Conservation (phyloP, 2,329 filamentous ascomycete species). For the Fusarium tricinctum region DNA sequence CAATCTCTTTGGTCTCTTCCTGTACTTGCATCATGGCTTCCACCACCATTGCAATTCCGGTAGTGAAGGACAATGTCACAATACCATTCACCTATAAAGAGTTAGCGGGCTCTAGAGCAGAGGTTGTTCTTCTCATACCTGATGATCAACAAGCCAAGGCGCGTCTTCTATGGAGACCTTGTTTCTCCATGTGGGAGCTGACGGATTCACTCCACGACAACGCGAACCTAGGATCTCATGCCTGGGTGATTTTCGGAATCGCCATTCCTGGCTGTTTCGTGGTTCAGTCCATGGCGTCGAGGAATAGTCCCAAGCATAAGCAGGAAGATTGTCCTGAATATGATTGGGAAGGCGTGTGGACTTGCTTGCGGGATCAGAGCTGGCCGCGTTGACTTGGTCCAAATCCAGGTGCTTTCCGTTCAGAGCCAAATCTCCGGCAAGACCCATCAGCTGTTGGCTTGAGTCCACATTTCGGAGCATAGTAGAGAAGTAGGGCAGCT, state of each 20-base stretch:
- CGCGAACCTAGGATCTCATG: conserved; percentile 46
- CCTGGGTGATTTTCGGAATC: conserved; percentile 41
- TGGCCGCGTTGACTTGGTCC: conserved; percentile 35
- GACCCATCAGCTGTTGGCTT: conserved; percentile 39
- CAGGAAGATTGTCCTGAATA: conserved; percentile 40
- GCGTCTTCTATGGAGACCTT: conserved; percentile 46
- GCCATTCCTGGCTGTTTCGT: conserved; percentile 44
- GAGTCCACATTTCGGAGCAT: conserved; percentile 45
- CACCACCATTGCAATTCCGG: conserved; percentile 45
- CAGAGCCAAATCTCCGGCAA: conserved; percentile 38
- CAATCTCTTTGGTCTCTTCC: conserved; percentile 40
- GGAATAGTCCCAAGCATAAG: conserved; percentile 47
- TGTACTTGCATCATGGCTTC: conserved; percentile 46
- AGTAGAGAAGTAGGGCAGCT: conserved; percentile 40
- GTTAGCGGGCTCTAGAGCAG: conserved; percentile 6
- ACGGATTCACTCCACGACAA: conserved; percentile 45
- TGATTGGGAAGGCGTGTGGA: conserved; percentile 38
- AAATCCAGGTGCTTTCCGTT: conserved; percentile 39
- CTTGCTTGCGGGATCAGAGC: conserved; percentile 22
- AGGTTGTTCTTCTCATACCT: conserved; percentile 23
- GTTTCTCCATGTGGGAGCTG: conserved; percentile 47
- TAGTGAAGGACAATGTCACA: conserved; percentile 45
- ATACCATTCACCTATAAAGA: conserved; percentile 40
- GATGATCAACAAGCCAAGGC: conserved; percentile 46
- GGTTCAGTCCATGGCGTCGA: conserved; percentile 45